A percentile compares a stretch with the other conserved stretches of the same genome.
These are phyloP conservation scores for Aspergillus texensis DNA, from an alignment of 2,329 filamentous ascomycete species.

Conservation along the genomic window DNA sequence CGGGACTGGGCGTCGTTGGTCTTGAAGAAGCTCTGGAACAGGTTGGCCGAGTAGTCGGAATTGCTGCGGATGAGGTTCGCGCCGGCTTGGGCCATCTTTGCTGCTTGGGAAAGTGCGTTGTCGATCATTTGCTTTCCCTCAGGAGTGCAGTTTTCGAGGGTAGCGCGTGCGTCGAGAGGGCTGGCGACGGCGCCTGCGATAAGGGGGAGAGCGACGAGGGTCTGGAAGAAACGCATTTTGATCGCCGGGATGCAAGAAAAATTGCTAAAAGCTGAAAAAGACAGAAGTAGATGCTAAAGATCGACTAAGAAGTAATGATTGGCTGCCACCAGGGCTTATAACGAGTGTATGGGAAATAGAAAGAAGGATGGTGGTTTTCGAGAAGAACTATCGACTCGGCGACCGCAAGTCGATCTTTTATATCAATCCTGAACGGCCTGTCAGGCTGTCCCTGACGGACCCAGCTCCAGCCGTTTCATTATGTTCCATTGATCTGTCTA, in stretches of 20 bases:
- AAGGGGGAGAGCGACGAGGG: neutral
- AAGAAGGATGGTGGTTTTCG: neutral
- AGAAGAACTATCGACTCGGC: neutral
- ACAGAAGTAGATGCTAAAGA: neutral
- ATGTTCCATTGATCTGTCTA: conserved; percentile 1
- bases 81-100: neutral
- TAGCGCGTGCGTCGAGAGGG: neutral
- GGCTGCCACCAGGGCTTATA: neutral
- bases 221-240: conserved; percentile 6
- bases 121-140: conserved; percentile 1
- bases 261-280: neutral
- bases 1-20: neutral
- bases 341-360: neutral
- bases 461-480: neutral
- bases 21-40: conserved; percentile 10
- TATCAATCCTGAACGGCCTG: neutral
- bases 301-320: neutral
- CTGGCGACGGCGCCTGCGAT: neutral
- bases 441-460: neutral
- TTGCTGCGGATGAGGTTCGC: neutral
- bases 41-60: neutral
- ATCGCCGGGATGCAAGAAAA: neutral
- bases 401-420: neutral
- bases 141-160: neutral
- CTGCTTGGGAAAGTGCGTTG: neutral